These are phyloP conservation scores for Alternaria longipes DNA, from an alignment of 2,329 filamentous ascomycete genomes.

Conservation along the genomic window DNA sequence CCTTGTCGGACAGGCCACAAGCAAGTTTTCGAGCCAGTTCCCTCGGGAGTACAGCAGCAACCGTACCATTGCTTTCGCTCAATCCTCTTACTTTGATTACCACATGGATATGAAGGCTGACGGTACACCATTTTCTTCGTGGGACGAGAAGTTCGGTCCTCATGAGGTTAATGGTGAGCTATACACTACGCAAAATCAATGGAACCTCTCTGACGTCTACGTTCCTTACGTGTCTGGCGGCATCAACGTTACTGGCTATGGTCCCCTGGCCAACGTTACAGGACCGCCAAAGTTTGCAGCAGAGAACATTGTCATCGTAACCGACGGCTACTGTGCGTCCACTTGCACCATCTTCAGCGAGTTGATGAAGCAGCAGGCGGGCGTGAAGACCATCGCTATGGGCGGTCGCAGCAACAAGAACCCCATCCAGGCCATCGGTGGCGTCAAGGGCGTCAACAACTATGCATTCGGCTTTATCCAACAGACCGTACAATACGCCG, in stretches of 20 bases:
- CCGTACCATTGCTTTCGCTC: slow-evolving; percentile 51
- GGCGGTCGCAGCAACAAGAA: slow-evolving; percentile 60
- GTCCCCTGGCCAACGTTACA: slow-evolving; percentile 54
- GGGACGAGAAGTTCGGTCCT: slow-evolving; percentile 55
- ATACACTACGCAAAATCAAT: slow-evolving; percentile 45
- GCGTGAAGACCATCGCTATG: slow-evolving; percentile 63
- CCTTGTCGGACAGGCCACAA: slow-evolving; percentile 55
- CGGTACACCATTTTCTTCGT: slow-evolving; percentile 59
- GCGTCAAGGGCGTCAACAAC: slow-evolving; percentile 61
- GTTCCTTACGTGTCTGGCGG: slow-evolving; percentile 43
- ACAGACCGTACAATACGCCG: slow-evolving; percentile 29
- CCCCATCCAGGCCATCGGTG: slow-evolving; percentile 64
- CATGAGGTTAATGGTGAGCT: slow-evolving; percentile 52
- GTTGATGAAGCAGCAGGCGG: slow-evolving; percentile 62
- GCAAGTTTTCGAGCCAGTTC: slow-evolving; percentile 42
- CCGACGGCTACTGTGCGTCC: slow-evolving; percentile 67
- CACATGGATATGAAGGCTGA: slow-evolving; percentile 59
- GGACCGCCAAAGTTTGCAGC: slow-evolving; percentile 61
- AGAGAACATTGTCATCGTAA: slow-evolving; percentile 62
- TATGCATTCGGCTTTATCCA: slow-evolving; percentile 48
- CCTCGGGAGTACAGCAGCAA: slow-evolving; percentile 43
- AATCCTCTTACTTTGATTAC: slow-evolving; percentile 58
- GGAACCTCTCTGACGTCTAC: slow-evolving; percentile 50
- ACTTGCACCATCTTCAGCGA: slow-evolving; percentile 67
- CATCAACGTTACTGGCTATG: slow-evolving; percentile 50